Evolutionary conservation across 306 rosid genomes (phyloP).

Genomic region (Prunus campanulata): DNA sequence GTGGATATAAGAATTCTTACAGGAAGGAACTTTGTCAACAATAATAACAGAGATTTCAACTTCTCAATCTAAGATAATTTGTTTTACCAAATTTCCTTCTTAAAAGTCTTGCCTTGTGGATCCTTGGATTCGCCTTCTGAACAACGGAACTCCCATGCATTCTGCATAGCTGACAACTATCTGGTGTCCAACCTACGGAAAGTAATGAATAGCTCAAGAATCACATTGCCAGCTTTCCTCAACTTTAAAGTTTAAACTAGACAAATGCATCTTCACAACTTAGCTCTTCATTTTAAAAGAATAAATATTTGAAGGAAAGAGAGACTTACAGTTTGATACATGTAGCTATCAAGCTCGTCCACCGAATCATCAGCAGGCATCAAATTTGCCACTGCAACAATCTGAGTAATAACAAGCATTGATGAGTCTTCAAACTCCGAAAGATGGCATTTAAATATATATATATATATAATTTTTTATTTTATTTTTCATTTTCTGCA

Average conservation of each 20-base stretch:
- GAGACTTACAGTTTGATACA: constrained; percentile 86
- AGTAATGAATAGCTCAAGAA: constrained; percentile 22
- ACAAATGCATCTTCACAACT: background rate
- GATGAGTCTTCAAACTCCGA: background rate
- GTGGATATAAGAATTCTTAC: background rate
- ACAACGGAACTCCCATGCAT: constrained; percentile 97
- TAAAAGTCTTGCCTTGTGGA: constrained; percentile 84
- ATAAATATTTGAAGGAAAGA: background rate
- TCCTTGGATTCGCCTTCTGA: constrained; percentile 88
- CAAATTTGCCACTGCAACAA: constrained; percentile 95
- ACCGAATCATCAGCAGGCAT: constrained; percentile 88
- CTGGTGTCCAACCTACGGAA: constrained; percentile 93
- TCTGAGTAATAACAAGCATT: constrained; percentile 33
- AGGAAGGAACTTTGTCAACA: background rate
- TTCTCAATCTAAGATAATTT: constrained; percentile 26
- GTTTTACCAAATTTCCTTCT: constrained; percentile 30
- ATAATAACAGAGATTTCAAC: constrained; percentile 10
- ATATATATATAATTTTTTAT: too few relatives aligned
- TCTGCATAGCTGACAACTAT: constrained; percentile 77
- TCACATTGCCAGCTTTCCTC: background rate
- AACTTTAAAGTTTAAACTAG: background rate
- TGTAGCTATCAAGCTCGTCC: constrained; percentile 92
- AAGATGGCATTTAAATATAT: background rate
- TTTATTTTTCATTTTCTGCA: background rate
- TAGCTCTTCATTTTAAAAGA: too few relatives aligned